Percentiles rank a stretch among this genome's conserved stretches.
Conservation (phyloP, 208 protist genomes). For the Leishmania gerbilli region DNA sequence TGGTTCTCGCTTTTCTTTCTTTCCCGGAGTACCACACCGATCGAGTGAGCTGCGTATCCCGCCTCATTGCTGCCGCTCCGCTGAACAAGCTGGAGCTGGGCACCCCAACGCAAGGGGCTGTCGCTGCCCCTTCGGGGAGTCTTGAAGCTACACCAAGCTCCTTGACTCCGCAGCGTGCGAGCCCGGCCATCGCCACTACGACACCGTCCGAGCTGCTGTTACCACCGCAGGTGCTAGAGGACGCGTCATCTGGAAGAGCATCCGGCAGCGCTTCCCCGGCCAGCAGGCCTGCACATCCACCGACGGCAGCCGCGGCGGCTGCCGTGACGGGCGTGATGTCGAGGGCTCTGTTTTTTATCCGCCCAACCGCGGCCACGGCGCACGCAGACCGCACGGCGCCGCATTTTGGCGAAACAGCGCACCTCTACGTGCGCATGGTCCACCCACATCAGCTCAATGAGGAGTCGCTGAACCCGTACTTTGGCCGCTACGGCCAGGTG, state of each 20-base stretch:
- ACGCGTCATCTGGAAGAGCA: background rate
- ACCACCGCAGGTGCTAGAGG: background rate
- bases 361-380: constrained; percentile 15
- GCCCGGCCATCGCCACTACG: background rate
- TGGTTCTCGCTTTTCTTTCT: constrained; percentile 60
- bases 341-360: constrained; percentile 46
- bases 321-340: background rate
- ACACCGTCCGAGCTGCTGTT: background rate
- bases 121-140: background rate
- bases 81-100: background rate
- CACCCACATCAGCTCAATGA: constrained; percentile 69
- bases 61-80: background rate
- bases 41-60: constrained; percentile 6
- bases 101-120: background rate
- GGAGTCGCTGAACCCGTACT: constrained; percentile 87
- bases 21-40: constrained; percentile 35
- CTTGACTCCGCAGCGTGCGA: background rate
- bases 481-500: constrained; percentile 90
- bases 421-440: constrained; percentile 84
- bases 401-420: constrained; percentile 15
- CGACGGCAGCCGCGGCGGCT: background rate
- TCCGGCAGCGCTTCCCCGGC: background rate
- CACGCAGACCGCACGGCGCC: background rate
- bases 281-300: background rate
- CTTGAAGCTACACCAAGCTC: background rate